Percentiles rank a stretch among this genome's conserved stretches.
Conservation (phyloP, 208 protist species). For the Porcisia deanei region DNA sequence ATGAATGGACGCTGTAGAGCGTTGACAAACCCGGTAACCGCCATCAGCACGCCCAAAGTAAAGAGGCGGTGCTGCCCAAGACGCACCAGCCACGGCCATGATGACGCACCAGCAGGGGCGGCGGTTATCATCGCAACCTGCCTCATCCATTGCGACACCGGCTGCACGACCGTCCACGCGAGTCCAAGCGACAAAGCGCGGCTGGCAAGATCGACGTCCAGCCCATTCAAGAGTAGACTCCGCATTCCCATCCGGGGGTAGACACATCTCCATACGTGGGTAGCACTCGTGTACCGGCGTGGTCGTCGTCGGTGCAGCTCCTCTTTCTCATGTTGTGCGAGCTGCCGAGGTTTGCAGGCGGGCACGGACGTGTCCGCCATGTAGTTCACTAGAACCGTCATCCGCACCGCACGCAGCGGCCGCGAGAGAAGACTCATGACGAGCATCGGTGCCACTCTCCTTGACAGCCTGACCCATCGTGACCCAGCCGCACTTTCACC, state of each 20-base stretch:
- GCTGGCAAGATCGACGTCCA: conserved; percentile 39
- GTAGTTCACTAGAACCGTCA: conserved; percentile 31
- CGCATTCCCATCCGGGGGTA: conserved; percentile 12
- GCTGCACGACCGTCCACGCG: conserved; percentile 27
- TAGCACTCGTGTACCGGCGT: conserved; percentile 1
- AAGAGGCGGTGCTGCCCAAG: conserved; percentile 24
- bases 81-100: conserved; percentile 7
- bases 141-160: conserved; percentile 24
- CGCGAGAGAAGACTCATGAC: conserved; percentile 24
- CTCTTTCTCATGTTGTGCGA: neutral
- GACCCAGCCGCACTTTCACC: neutral
- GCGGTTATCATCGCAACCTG: conserved; percentile 4
- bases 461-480: neutral
- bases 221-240: conserved; percentile 31
- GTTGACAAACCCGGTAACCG: conserved; percentile 23
- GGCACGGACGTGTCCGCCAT: conserved; percentile 24
- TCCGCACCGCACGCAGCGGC: conserved; percentile 30
- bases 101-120: neutral
- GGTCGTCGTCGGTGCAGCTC: neutral
- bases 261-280: conserved; percentile 13
- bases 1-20: conserved; percentile 43
- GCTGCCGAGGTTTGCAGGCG: neutral
- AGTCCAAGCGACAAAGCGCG: conserved; percentile 29
- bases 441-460: conserved; percentile 11
- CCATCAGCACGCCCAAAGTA: conserved; percentile 21